Conservation (phyloP, 2,329 filamentous ascomycete genomes). For the Pseudogymnoascus sp. region DNA sequence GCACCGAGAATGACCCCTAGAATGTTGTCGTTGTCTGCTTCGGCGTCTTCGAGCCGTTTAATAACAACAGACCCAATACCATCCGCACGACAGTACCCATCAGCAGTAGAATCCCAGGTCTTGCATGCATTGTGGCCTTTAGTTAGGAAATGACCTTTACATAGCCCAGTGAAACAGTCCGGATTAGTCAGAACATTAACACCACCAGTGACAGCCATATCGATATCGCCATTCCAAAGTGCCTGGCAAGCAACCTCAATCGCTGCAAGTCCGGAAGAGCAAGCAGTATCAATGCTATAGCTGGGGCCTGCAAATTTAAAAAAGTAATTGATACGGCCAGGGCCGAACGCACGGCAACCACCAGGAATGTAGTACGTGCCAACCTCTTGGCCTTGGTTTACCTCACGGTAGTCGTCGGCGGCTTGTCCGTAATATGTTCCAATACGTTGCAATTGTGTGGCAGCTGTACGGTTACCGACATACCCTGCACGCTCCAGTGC, state of each 20-base stretch:
- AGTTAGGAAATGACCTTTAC: conserved; percentile 10
- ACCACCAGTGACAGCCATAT: conserved; percentile 18
- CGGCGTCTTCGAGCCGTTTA: conserved; percentile 54
- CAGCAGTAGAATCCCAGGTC: conserved; percentile 36
- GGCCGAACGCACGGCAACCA: conserved; percentile 9
- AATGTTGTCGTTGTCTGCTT: conserved; percentile 60
- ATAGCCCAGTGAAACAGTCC: conserved; percentile 22
- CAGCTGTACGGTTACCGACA: conserved; percentile 31
- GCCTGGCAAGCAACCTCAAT: conserved; percentile 18
- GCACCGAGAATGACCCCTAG: conserved; percentile 41
- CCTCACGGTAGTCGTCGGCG: conserved; percentile 11
- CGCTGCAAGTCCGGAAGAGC: conserved; percentile 29
- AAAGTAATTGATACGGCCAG: conserved; percentile 28
- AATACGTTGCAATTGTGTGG: conserved; percentile 34
- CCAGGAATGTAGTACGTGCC: conserved; percentile 12
- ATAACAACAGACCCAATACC: conserved; percentile 37
- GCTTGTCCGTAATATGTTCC: conserved; percentile 10
- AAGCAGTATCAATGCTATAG: conserved; percentile 31
- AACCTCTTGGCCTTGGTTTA: conserved; percentile 1
- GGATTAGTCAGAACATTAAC: conserved; percentile 17
- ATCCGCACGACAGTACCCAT: conserved; percentile 44
- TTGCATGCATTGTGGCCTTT: conserved; percentile 34
- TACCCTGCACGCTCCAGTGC: conserved; percentile 71
- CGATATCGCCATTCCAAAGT: conserved; percentile 16
- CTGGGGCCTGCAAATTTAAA: conserved; percentile 34